Conservation (phyloP, 108 stramenopile genomes). For the Asterionellopsis glacialis region DNA sequence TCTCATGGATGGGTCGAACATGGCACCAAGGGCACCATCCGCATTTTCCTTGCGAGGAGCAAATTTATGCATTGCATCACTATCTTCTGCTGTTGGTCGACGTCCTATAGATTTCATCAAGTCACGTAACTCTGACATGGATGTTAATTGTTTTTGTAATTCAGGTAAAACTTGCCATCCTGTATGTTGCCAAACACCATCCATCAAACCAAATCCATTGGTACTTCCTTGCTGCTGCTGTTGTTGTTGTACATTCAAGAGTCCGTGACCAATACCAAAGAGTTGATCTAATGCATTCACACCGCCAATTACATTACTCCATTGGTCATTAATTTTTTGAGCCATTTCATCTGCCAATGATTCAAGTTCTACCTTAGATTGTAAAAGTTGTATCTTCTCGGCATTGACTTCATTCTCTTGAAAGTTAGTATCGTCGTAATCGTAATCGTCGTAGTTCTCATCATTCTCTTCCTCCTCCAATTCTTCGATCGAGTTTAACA, state of each 20-base stretch:
- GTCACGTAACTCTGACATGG: slow-evolving; percentile 51
- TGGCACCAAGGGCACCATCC: slow-evolving; percentile 53
- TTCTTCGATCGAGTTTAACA: slow-evolving; percentile 7
- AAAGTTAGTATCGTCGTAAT: slow-evolving; percentile 4
- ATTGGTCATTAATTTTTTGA: slow-evolving; percentile 32
- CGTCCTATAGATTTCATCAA: slow-evolving; percentile 44
- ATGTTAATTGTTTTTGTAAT: slow-evolving; percentile 38
- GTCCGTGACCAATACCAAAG: slow-evolving; percentile 61
- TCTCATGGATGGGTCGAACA: slow-evolving; percentile 40
- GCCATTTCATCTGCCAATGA: slow-evolving; percentile 36
- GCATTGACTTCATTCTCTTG: too few species aligned
- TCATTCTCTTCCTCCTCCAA: slow-evolving; percentile 23
- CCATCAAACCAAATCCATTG: slow-evolving; percentile 52
- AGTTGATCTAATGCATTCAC: slow-evolving; percentile 50
- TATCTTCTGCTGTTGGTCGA: slow-evolving; percentile 44
- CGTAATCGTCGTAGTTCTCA: slow-evolving; percentile 15
- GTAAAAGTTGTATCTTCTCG: not conserved
- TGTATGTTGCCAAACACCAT: slow-evolving; percentile 63
- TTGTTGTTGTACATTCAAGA: slow-evolving; percentile 21
- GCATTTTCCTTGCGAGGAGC: slow-evolving; percentile 29
- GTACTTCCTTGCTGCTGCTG: not conserved
- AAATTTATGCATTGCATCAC: slow-evolving; percentile 41
- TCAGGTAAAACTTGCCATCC: slow-evolving; percentile 58
- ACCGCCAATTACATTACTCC: slow-evolving; percentile 41
- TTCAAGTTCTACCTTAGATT: slow-evolving; percentile 24